Base-by-base conservation (phyloP, 2,329 filamentous ascomycete genomes). In the Capronia coronata region DNA sequence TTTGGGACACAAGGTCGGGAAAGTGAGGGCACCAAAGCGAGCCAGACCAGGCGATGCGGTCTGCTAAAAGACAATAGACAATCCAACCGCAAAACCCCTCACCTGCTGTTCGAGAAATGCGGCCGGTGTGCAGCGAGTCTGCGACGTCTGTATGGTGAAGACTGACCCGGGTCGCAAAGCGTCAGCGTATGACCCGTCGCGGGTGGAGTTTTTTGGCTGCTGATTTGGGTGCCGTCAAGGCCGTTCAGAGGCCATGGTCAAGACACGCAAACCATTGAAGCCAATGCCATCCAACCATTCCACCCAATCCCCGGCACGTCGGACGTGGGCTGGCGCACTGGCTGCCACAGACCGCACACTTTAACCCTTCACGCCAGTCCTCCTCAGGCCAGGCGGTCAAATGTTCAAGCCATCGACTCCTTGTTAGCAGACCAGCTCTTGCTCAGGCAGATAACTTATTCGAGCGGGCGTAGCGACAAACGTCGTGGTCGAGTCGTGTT, bases 1-100 rank as follows among this genome's bases (percentile, higher is more conserved):
- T 19, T 27, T 14, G 46, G 29, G 35, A 22, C 1, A 19, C 25
- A 32, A 19, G 34, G 29, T 48, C 52, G 52, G 52, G 27, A 49
- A 49, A 49, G 52, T 55, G 49, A 55, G 52, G 49, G 48, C 52
- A 52, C 19, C 37, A 49, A n/a, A 27, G 43, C 46, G 46, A 52
- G 48, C 50, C 48, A 49, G 53, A 23, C 53, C 53, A 48, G 53
- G 53, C 49, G 53, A 48, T 50, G 49, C 46, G 53, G 45, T 49
- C 47, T 43, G 32, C 46, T 43, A 32, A 47, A 45, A 52, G n/a
- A n/a, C n/a, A n/a, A n/a, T n/a, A n/a, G n/a, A 48, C 46, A 37
- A 48, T 45, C 47, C 25, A 43, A 39, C 44, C 41, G n/a, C 38
- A 50, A 50, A 37, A 55, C 53, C 53, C 53, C 52, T 55, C 52